Evolutionary conservation across 2,329 filamentous ascomycete genomes (phyloP).

Genomic region (Spiromastix sp.): DNA sequence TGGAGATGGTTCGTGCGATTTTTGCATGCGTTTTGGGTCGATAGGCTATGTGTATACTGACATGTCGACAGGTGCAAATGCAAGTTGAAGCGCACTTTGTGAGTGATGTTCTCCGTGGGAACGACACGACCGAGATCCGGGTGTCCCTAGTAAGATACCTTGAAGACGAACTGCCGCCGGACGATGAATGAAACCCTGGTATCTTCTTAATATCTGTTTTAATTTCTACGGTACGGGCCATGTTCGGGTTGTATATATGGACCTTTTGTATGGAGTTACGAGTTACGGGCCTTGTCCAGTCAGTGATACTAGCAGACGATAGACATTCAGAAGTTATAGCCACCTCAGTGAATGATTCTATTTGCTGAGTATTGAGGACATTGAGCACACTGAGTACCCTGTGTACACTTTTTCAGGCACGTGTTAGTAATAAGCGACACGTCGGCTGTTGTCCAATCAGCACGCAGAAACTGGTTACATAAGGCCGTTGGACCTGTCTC

Average conservation of each 20-base stretch:
- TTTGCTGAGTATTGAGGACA: too few species aligned
- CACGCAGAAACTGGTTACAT: too few species aligned
- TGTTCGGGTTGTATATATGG: too few species aligned
- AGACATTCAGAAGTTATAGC: too few species aligned
- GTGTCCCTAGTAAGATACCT: constrained; percentile 88
- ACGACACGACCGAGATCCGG: constrained; percentile 95
- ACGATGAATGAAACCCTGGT: constrained; percentile 83
- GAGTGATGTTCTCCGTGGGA: constrained; percentile 82
- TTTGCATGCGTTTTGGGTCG: constrained; percentile 5
- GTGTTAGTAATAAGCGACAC: too few species aligned
- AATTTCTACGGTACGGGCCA: too few species aligned
- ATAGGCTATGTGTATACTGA: constrained; percentile 5
- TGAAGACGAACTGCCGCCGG: constrained; percentile 92
- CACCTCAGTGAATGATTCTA: too few species aligned
- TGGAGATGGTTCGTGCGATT: constrained; percentile 70
- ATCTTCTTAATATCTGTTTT: too few species aligned
- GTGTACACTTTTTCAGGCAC: too few species aligned
- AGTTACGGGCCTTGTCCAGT: not conserved
- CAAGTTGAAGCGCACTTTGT: constrained; percentile 96
- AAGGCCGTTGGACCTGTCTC: too few species aligned
- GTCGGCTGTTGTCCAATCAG: too few species aligned
- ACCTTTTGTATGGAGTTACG: not conserved
- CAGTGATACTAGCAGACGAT: not conserved
- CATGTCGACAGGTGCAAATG: constrained; percentile 64
- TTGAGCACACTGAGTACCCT: too few species aligned